Percentiles rank a stretch among this genome's conserved stretches.
phyloP scores from a whole-genome alignment of 164 flowering plant genomes.

The Liquidambar formosana region DNA sequence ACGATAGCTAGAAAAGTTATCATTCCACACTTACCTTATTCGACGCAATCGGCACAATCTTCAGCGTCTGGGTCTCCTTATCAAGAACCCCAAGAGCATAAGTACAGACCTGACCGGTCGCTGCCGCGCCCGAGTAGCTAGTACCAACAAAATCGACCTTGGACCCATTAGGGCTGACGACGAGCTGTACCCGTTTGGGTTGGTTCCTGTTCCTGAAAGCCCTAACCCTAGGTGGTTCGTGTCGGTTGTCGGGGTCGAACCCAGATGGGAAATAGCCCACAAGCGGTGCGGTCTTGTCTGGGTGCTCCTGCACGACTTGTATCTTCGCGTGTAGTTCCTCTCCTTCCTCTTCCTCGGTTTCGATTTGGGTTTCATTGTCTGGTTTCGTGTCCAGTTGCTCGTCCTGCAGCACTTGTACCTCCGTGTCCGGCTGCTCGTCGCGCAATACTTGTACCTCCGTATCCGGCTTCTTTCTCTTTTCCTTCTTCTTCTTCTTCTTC shows the following conservation, averaged over 20 bases:
- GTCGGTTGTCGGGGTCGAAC: constrained; percentile 24
- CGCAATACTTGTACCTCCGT: not conserved
- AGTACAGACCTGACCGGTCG: constrained; percentile 47
- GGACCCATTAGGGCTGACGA: constrained; percentile 52
- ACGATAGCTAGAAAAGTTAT: not conserved
- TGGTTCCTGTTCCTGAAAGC: constrained; percentile 30
- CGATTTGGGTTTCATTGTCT: too few relatives aligned
- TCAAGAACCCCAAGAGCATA: constrained; percentile 79
- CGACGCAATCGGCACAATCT: constrained; percentile 70
- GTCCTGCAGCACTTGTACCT: too few relatives aligned
- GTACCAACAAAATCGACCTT: constrained; percentile 71
- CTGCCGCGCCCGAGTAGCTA: constrained; percentile 66
- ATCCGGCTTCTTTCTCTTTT: not conserved
- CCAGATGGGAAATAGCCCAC: constrained; percentile 63
- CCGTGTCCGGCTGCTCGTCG: too few relatives aligned
- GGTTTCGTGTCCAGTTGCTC: too few relatives aligned
- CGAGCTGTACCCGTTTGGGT: constrained; percentile 52
- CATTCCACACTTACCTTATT: constrained; percentile 53
- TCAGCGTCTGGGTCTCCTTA: constrained; percentile 53
- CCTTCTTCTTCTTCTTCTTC: not conserved
- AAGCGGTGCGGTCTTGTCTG: constrained; percentile 40
- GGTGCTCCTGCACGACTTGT: constrained; percentile 24
- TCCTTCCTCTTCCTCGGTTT: constrained; percentile 7
- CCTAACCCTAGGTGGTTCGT: constrained; percentile 21
- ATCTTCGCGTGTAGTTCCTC: constrained; percentile 23